Percentiles rank a stretch among this genome's conserved stretches.
phyloP scores from a whole-genome alignment of 495 filamentous ascomycete species.

The Xylaria telfairii region DNA sequence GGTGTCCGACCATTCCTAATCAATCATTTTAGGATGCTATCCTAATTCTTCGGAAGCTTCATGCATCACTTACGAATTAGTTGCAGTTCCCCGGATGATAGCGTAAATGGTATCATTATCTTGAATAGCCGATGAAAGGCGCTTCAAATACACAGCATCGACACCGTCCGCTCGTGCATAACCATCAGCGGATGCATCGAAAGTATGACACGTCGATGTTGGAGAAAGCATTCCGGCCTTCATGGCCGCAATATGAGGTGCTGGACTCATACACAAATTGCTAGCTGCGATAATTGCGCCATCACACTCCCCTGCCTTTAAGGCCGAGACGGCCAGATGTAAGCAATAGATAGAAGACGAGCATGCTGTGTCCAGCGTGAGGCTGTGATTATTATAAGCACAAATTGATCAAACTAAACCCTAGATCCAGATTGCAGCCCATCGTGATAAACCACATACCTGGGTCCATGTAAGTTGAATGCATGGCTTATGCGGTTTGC shows the following conservation, averaged over 20 bases:
- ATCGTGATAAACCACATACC: constrained; percentile 32
- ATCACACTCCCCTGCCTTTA: constrained; percentile 46
- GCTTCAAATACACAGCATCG: constrained; percentile 50
- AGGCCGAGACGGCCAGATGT: constrained; percentile 42
- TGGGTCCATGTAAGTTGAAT: constrained; percentile 55
- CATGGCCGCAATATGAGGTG: constrained; percentile 39
- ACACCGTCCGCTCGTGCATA: constrained; percentile 39
- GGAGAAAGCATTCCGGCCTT: constrained; percentile 52
- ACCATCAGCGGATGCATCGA: constrained; percentile 43
- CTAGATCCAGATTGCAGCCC: no score
- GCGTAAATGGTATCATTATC: constrained; percentile 55
- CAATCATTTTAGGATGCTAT: no score
- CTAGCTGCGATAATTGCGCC: constrained; percentile 47
- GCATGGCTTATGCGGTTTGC: constrained; percentile 57
- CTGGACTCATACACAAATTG: constrained; percentile 45
- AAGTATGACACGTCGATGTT: constrained; percentile 50
- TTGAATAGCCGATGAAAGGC: constrained; percentile 47
- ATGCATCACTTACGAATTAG: constrained; percentile 43
- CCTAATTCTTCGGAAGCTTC: no score
- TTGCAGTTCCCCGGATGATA: constrained; percentile 52
- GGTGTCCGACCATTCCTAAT: constrained; percentile 48
- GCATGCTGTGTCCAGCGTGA: constrained; percentile 60
- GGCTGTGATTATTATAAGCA: constrained; percentile 29
- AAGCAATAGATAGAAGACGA: constrained; percentile 50
- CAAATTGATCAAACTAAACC: no score